These are phyloP conservation scores for Nicotiana rustica DNA, from an alignment of 305 asterid genomes.

Conservation along the genomic window DNA sequence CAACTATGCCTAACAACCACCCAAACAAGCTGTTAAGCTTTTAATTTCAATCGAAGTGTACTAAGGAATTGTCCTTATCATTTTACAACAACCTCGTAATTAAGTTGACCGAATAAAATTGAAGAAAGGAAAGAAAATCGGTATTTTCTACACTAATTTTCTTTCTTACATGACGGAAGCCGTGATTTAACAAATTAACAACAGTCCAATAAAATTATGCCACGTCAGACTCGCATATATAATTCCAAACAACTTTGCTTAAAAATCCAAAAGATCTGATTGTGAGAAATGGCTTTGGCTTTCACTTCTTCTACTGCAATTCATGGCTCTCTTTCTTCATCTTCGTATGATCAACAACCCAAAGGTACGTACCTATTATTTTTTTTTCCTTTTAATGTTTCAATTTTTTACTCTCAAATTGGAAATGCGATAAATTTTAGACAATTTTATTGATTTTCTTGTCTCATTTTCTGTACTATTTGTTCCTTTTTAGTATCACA, in stretches of 20 bases:
- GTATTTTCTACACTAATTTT: not conserved
- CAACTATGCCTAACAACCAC: too few relatives aligned
- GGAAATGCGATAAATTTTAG: not conserved
- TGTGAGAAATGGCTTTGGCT: slow-evolving; percentile 45
- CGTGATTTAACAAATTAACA: slow-evolving; percentile 44
- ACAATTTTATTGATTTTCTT: not conserved
- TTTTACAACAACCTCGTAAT: too few relatives aligned
- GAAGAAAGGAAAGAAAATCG: not conserved
- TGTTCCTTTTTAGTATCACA: not conserved
- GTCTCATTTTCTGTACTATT: not conserved
- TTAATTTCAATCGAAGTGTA: too few relatives aligned
- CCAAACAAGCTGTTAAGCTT: too few relatives aligned
- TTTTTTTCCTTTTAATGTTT: not conserved
- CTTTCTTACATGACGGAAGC: slow-evolving; percentile 48
- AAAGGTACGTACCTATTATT: slow-evolving; percentile 43
- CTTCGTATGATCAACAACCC: not conserved
- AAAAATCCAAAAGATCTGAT: not conserved
- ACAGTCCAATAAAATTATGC: slow-evolving; percentile 33
- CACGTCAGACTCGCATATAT: slow-evolving; percentile 38
- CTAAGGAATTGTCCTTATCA: too few relatives aligned
- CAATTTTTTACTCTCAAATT: not conserved
- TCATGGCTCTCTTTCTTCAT: slow-evolving; percentile 38
- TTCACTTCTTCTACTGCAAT: slow-evolving; percentile 44
- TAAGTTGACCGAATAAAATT: too few relatives aligned
- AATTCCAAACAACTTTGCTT: slow-evolving; percentile 29